A percentile compares a stretch with the other conserved stretches of the same genome.
These are phyloP conservation scores for Fonsecaea pugnacius DNA, from an alignment of 2,329 filamentous ascomycete species.

Conservation along the genomic window DNA sequence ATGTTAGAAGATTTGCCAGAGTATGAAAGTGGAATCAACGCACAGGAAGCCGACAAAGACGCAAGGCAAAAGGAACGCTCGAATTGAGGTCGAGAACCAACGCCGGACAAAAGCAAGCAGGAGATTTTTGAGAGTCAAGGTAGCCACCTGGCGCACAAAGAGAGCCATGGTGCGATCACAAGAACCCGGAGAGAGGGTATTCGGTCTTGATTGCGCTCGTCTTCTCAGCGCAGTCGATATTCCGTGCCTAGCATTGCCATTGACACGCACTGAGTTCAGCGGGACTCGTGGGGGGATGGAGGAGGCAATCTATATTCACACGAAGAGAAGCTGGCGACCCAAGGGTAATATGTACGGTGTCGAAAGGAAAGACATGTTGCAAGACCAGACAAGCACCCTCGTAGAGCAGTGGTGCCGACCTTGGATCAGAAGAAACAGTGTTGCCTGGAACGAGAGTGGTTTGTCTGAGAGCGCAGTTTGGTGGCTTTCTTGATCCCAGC, in stretches of 20 bases:
- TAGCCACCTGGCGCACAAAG: conserved; percentile 59
- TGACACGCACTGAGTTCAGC: not conserved
- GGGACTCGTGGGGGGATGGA: not conserved
- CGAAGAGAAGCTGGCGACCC: conserved; percentile 1
- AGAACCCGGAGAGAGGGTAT: not conserved
- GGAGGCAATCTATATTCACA: conserved; percentile 3
- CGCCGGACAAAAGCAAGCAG: conserved; percentile 59
- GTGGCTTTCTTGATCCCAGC: conserved; percentile 12
- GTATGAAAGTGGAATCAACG: conserved; percentile 16
- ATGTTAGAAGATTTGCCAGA: conserved; percentile 43
- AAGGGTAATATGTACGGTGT: conserved; percentile 4
- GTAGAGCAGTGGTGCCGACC: not conserved
- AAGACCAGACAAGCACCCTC: not conserved
- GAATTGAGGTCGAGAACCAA: conserved; percentile 58
- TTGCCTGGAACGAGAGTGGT: conserved; percentile 11
- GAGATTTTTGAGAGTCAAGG: conserved; percentile 62
- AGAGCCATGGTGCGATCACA: conserved; percentile 38
- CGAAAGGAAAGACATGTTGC: conserved; percentile 14
- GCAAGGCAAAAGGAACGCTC: conserved; percentile 61
- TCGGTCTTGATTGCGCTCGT: not conserved
- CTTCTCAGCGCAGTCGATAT: not conserved
- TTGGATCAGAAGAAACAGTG: conserved; percentile 9
- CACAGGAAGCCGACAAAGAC: conserved; percentile 56
- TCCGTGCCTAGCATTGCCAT: not conserved
- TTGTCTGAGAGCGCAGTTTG: conserved; percentile 5